These are phyloP conservation scores for Dimocarpus longan DNA, from an alignment of 345 rosid species.

Conservation along the genomic window DNA sequence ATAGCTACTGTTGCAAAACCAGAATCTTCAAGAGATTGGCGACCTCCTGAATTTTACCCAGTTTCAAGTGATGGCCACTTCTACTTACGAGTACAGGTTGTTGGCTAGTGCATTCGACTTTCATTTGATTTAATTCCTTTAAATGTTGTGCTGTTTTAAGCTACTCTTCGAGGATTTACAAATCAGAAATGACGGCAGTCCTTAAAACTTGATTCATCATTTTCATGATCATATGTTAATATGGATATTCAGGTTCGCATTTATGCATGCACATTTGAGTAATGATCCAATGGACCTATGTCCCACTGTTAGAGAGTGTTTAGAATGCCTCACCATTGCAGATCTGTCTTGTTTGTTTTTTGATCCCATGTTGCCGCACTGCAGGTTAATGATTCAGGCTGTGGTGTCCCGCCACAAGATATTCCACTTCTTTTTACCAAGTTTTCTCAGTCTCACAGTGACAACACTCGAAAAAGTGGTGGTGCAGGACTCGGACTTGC, in stretches of 20 bases:
- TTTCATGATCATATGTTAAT: background rate
- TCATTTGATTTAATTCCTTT: background rate
- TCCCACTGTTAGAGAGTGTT: background rate
- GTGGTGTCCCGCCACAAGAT: slow-evolving; percentile 80
- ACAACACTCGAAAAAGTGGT: slow-evolving; percentile 43
- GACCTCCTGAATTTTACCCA: slow-evolving; percentile 64
- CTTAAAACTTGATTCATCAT: background rate
- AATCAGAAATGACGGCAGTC: background rate
- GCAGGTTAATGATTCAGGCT: slow-evolving; percentile 91
- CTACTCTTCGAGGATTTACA: slow-evolving; percentile 6
- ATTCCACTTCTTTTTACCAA: slow-evolving; percentile 65
- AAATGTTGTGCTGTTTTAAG: background rate
- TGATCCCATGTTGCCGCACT: slow-evolving; percentile 18
- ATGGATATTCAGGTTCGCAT: background rate
- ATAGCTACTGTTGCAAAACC: slow-evolving; percentile 77
- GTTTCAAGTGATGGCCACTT: slow-evolving; percentile 64
- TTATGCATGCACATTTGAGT: background rate
- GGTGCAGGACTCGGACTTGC: slow-evolving; percentile 95
- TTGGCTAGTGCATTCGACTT: slow-evolving; percentile 20
- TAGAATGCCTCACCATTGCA: background rate
- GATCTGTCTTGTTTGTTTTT: slow-evolving; percentile 9
- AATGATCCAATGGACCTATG: background rate
- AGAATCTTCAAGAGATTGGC: slow-evolving; percentile 71
- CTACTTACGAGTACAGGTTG: slow-evolving; percentile 80
- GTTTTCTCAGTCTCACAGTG: slow-evolving; percentile 60